Conservation (phyloP, 306 rosid genomes). For the Pachyrhizus erosus region DNA sequence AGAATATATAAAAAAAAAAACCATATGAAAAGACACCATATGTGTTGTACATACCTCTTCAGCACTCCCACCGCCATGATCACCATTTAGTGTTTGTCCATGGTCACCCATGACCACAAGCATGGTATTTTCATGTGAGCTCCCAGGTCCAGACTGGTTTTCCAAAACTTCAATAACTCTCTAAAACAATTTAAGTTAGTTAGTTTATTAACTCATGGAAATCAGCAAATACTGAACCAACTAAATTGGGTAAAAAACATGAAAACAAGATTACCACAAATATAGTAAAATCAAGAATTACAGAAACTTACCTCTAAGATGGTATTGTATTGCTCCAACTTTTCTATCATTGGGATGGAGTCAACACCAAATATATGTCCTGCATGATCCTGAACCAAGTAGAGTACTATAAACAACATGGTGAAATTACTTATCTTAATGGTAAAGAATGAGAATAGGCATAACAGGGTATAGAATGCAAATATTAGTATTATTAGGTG, state of each 20-base stretch:
- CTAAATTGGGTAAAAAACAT: constrained; percentile 14
- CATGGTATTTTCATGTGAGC: constrained; percentile 87
- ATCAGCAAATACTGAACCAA: constrained; percentile 19
- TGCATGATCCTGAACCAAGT: constrained; percentile 80
- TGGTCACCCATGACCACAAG: constrained; percentile 99
- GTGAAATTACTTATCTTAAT: constrained; percentile 26
- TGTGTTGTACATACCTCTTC: constrained; percentile 74
- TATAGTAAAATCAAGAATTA: constrained; percentile 8
- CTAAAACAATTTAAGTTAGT: constrained; percentile 54
- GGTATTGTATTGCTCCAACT: constrained; percentile 87
- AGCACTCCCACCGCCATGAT: constrained; percentile 97
- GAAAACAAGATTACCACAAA: constrained; percentile 7
- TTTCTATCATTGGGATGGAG: constrained; percentile 86
- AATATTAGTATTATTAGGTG: not conserved
- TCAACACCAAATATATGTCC: constrained; percentile 99
- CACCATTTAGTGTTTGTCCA: constrained; percentile 97
- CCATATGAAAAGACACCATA: constrained; percentile 27
- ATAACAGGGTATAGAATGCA: constrained; percentile 18
- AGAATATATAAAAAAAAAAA: not conserved
- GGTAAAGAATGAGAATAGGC: constrained; percentile 19
- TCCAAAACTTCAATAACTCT: constrained; percentile 79
- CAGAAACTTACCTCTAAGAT: constrained; percentile 66
- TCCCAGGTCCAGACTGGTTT: constrained; percentile 79
- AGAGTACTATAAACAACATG: constrained; percentile 30
- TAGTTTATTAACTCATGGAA: constrained; percentile 37